Base-by-base conservation (phyloP, 208 protist species). In the Zelonia costaricensis region DNA sequence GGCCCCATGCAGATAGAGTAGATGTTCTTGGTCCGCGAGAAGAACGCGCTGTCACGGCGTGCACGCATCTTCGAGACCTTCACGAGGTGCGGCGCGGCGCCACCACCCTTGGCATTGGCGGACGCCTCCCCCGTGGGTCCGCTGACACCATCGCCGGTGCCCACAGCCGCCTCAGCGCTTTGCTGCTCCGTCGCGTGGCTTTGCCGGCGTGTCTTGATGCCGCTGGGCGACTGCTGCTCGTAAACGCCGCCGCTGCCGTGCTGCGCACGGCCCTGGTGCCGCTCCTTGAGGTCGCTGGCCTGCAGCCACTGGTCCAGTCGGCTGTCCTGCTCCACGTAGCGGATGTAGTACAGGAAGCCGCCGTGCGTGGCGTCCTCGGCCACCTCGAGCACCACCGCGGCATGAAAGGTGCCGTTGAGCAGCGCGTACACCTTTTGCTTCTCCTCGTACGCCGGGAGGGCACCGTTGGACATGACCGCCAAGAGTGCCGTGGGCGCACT, bases 21-120 rank as follows among this genome's bases (percentile, higher is more conserved):
- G 44, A 99, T 98, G 66, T 99, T 99, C 67, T 98, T 98, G 15
- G 98, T 90, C 27, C 90, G 82, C 7, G 76, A 93, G 49, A 95
- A 95, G 73, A 95, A 95, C 12, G 83, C 73, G 55, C 89, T 95
- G 68, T 96, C 90, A 18, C 88, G 85, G 12, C 86, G 76, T 27
- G 84, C 83, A 4, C 86, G 76, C 54, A 64, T 69, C 42, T 82
- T 92, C 10, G 85, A 87, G 16, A 91, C 74, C 42, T 88, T 88
- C 28, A 89, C 76, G 46, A 68, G 62, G 68, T 84, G 80, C 52
- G 71, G 52, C 47, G 59, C 43, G 23, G 38, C 27, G 15, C 74
- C 73, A 2, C 78, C 79, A 0, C 86, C 69, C 36, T 93, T 93
- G 10, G 84, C 76, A n/a, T 49, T 81, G 1, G 52, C 46, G 1